phyloP scores from a whole-genome alignment of 768 basidiomycete genomes.

The Mycena venus region DNA sequence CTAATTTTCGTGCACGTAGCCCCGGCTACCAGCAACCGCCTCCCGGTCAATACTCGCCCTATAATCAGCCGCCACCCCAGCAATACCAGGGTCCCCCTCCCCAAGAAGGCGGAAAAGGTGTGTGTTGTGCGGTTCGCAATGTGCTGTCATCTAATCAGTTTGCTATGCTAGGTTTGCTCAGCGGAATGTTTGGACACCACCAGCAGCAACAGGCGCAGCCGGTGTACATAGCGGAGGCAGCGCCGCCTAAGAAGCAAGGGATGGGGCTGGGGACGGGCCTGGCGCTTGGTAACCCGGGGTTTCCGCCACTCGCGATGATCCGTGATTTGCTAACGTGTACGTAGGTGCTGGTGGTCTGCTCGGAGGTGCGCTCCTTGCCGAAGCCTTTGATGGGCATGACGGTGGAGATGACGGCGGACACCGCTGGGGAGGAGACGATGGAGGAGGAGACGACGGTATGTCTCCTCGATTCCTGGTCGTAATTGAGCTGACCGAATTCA shows the following conservation, averaged over 20 bases:
- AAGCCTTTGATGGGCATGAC: constrained; percentile 57
- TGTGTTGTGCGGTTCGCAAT: constrained; percentile 24
- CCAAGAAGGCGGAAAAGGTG: constrained; percentile 34
- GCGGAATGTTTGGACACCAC: constrained; percentile 32
- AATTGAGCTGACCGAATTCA: background rate
- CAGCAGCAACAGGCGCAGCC: constrained; percentile 44
- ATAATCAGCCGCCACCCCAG: constrained; percentile 41
- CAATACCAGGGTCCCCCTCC: constrained; percentile 41
- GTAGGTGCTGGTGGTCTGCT: constrained; percentile 74
- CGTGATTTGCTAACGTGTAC: constrained; percentile 1
- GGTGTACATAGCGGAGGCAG: constrained; percentile 47
- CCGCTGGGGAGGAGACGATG: too few species aligned
- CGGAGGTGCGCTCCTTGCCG: constrained; percentile 69
- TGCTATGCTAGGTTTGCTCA: constrained; percentile 29
- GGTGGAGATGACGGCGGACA: constrained; percentile 11
- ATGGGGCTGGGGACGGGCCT: constrained; percentile 64
- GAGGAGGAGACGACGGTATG: constrained; percentile 27
- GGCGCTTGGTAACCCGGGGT: constrained; percentile 55
- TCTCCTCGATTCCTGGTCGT: background rate
- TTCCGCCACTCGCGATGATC: background rate
- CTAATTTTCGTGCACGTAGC: too few species aligned
- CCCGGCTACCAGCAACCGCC: constrained; percentile 28
- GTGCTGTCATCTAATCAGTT: constrained; percentile 3
- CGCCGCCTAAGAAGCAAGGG: constrained; percentile 59
- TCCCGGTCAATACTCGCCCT: constrained; percentile 34